A percentile compares a stretch with the other conserved stretches of the same genome.
These are phyloP conservation scores for Mrakia frigida DNA, from an alignment of 768 basidiomycete genomes.

Conservation along the genomic window DNA sequence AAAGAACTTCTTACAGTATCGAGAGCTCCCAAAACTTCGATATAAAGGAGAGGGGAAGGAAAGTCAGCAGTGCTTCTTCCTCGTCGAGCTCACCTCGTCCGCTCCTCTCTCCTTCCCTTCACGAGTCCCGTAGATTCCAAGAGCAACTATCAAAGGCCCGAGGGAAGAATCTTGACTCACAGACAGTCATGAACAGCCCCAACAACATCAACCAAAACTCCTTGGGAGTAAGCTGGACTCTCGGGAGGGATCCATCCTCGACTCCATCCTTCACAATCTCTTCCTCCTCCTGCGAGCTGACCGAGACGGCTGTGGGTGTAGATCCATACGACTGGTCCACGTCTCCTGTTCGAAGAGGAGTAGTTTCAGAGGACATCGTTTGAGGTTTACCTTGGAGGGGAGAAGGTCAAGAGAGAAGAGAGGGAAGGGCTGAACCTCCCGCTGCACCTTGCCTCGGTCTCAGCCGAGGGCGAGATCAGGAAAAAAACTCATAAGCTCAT, in stretches of 20 bases:
- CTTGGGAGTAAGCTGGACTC: not conserved
- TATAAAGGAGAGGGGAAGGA: not conserved
- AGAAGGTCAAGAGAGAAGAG: not conserved
- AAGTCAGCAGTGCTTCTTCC: not conserved
- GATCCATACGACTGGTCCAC: not conserved
- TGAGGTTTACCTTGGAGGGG: not conserved
- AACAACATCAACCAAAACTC: not conserved
- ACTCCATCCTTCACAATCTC: not conserved
- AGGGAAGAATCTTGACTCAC: too few relatives aligned
- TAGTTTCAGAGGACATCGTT: not conserved
- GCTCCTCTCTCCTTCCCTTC: not conserved
- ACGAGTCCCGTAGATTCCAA: not conserved
- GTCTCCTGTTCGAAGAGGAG: not conserved
- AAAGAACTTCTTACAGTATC: not conserved
- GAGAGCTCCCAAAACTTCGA: not conserved
- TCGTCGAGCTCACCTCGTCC: not conserved
- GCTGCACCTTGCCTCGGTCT: not conserved
- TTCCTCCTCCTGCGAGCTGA: not conserved
- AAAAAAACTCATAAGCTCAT: not conserved
- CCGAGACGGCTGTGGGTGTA: not conserved
- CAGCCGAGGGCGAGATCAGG: not conserved
- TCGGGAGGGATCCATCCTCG: not conserved
- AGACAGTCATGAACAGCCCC: conserved; percentile 1
- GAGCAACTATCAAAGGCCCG: too few relatives aligned
- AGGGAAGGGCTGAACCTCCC: not conserved